Conservation (phyloP, 805 yeast species). For the Pichia insulana region DNA sequence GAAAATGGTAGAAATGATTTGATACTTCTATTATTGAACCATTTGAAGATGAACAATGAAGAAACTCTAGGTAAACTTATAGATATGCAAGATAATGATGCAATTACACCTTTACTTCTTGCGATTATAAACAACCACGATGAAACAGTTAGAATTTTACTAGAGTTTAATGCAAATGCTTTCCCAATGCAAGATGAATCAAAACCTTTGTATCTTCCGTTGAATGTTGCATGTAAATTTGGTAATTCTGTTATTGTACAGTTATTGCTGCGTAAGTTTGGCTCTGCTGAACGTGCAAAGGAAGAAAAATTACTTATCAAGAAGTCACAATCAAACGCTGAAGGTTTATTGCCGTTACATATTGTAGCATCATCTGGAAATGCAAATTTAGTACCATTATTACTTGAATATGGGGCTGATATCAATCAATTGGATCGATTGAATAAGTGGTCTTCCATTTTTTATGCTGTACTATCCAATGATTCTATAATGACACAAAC, state of each 20-base stretch:
- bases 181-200: constrained; percentile 40
- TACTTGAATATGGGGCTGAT: constrained; percentile 65
- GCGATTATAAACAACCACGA: constrained; percentile 66
- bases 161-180: constrained; percentile 41
- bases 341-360: constrained; percentile 83
- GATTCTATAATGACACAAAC: constrained; percentile 61
- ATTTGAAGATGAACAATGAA: constrained; percentile 1
- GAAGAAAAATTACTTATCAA: constrained; percentile 24
- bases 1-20: constrained; percentile 43
- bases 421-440: constrained; percentile 75
- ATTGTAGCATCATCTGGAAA: constrained; percentile 83
- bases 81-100: constrained; percentile 57
- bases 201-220: constrained; percentile 60
- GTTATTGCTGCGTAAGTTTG: constrained; percentile 38
- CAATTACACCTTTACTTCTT: constrained; percentile 74
- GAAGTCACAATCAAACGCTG: constrained; percentile 63
- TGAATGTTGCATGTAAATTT: constrained; percentile 81
- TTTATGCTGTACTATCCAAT: constrained; percentile 85
- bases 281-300: constrained; percentile 23
- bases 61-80: constrained; percentile 16
- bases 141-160: constrained; percentile 41
- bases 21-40: constrained; percentile 26
- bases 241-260: constrained; percentile 70
- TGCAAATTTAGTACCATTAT: constrained; percentile 52
- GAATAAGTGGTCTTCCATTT: constrained; percentile 90